These are phyloP conservation scores for Wickerhamiella alocasiicola DNA, from an alignment of 805 yeast genomes.

Conservation along the genomic window DNA sequence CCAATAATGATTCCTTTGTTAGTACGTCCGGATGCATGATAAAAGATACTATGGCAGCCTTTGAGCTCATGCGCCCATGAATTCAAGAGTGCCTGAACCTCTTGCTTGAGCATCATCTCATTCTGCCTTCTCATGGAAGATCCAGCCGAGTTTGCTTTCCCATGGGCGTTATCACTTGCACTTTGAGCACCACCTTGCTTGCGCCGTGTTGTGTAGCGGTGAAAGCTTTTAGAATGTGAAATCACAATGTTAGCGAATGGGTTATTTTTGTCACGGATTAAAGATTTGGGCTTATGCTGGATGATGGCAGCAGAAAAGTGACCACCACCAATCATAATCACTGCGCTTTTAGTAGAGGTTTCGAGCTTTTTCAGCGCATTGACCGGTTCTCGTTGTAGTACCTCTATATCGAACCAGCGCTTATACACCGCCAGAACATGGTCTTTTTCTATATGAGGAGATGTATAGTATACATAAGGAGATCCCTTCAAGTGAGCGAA, in stretches of 20 bases:
- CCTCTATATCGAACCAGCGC: slow-evolving; percentile 37
- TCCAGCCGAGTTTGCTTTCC: slow-evolving; percentile 95
- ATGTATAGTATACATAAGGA: slow-evolving; percentile 50
- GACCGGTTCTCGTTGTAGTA: slow-evolving; percentile 37
- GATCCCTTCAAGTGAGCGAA: slow-evolving; percentile 34
- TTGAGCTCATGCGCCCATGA: slow-evolving; percentile 49
- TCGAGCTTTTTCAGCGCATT: slow-evolving; percentile 34
- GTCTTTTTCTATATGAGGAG: slow-evolving; percentile 32
- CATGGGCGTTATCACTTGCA: slow-evolving; percentile 81
- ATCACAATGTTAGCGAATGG: slow-evolving; percentile 31
- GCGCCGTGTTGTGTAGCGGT: slow-evolving; percentile 88
- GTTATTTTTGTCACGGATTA: slow-evolving; percentile 49
- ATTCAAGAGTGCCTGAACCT: slow-evolving; percentile 54
- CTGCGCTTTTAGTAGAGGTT: slow-evolving; percentile 40
- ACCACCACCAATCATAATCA: slow-evolving; percentile 94
- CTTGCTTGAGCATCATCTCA: slow-evolving; percentile 69
- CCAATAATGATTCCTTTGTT: slow-evolving; percentile 56
- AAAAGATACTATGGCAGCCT: slow-evolving; percentile 56
- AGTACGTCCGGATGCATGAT: slow-evolving; percentile 67
- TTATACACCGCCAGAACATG: slow-evolving; percentile 60
- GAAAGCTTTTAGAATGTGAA: slow-evolving; percentile 72
- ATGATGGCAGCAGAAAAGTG: slow-evolving; percentile 95
- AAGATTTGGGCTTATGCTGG: slow-evolving; percentile 45
- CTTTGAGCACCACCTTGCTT: slow-evolving; percentile 97
- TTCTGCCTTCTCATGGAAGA: slow-evolving; percentile 79